Evolutionary conservation across 1,139 yeast genomes (phyloP), one percentile per base, ranked within the genome.

Genomic region (Yamadazyma jaroonii): DNA sequence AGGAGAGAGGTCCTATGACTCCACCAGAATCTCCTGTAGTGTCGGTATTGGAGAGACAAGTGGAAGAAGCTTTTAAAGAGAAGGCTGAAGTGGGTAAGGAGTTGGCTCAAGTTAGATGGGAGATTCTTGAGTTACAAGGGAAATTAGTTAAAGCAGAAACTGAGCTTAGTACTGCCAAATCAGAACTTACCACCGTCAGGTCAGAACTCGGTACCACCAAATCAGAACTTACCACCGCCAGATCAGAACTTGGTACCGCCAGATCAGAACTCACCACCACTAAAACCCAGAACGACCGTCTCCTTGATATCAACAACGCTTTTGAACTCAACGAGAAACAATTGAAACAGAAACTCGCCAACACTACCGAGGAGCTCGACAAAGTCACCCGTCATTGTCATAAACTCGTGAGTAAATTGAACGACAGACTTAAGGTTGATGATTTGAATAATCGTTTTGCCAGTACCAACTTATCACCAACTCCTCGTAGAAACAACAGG

Each of bases 21-120:
- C 20, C 20, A 4, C 20, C 20, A 17, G 20, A 17, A 4, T 17
- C 20, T 4, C 20, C 20, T 4, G 20, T 17, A 17, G 6, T 17
- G 20, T 4, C 6, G 20, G 20, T 65, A n/a, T 54, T 65, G 36
- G 70, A 64, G 39, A 57, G 57, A 27, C 68, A 64, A 43, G 51
- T 69, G 15, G 64, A 62, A 25, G 67, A 62, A 25, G 54, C 62
- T 15, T 52, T 60, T 32, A 29, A 30, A n/a, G 37, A 34, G 14
- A 38, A 38, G 37, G 32, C 14, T 21, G 36, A 37, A 15, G n/a
- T 32, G 13, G 9, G 23, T 5, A 35, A 29, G 15, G 24, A 37
- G 13, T 25, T 40, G 10, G n/a, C n/a, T n/a, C n/a, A n/a, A n/a
- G n/a, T n/a, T n/a, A n/a, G n/a, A n/a, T n/a, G n/a, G 8, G 10